phyloP scores from a whole-genome alignment of 2,329 filamentous ascomycete genomes.

The Colletotrichum zoysiae region DNA sequence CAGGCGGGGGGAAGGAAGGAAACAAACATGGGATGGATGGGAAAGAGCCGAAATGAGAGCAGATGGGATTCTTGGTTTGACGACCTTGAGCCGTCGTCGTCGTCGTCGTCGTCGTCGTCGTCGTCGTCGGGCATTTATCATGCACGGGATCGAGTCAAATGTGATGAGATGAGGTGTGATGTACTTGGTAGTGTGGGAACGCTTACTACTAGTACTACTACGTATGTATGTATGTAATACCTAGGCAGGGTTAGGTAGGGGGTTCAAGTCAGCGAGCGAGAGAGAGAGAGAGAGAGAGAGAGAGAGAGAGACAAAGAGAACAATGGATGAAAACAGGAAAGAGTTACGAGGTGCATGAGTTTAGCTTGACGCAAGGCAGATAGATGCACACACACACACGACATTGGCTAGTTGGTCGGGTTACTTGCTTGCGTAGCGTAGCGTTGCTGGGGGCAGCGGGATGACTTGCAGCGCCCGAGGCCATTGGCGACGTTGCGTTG shows the following conservation, averaged over 20 bases:
- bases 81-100: background rate
- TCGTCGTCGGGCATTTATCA: background rate
- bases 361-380: conserved; percentile 8
- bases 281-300: too few relatives aligned
- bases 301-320: too few relatives aligned
- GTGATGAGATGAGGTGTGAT: background rate
- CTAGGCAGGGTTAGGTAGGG: too few relatives aligned
- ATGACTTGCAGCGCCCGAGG: conserved; percentile 10
- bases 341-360: conserved; percentile 11
- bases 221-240: too few relatives aligned
- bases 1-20: conserved; percentile 7
- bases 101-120: too few relatives aligned
- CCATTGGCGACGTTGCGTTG: background rate
- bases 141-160: conserved; percentile 7
- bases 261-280: too few relatives aligned
- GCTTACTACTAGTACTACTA: background rate
- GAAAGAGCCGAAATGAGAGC: conserved; percentile 37
- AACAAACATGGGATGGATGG: conserved; percentile 34
- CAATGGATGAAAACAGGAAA: background rate
- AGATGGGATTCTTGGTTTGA: conserved; percentile 33
- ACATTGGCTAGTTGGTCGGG: background rate
- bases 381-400: background rate
- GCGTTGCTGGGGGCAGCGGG: conserved; percentile 6
- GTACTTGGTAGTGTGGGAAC: background rate
- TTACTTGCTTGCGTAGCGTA: background rate